A percentile compares a stretch with the other conserved stretches of the same genome.
These are phyloP conservation scores for Botryotinia calthae DNA, from an alignment of 2,329 filamentous ascomycete genomes.

Conservation along the genomic window DNA sequence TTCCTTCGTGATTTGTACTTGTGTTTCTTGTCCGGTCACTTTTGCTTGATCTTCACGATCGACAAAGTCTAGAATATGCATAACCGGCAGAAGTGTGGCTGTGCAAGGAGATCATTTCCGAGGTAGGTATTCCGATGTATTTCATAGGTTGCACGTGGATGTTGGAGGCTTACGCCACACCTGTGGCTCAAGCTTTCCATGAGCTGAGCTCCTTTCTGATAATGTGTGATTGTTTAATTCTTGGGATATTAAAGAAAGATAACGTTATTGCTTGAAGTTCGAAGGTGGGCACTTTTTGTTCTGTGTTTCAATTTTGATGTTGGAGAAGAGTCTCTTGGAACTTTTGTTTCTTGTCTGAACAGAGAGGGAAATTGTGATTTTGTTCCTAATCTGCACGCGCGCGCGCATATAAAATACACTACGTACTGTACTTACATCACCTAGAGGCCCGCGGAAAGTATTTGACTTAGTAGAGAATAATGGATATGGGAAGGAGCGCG, in stretches of 20 bases:
- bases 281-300: background rate
- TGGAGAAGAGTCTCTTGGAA: background rate
- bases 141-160: background rate
- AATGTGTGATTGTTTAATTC: background rate
- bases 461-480: background rate
- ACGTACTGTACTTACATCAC: background rate
- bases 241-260: background rate
- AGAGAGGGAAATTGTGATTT: background rate
- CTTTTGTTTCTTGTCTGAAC: background rate
- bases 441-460: background rate
- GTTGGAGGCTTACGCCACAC: background rate
- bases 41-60: constrained; percentile 1
- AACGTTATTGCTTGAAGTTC: background rate
- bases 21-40: background rate
- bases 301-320: background rate
- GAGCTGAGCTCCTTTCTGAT: constrained; percentile 3
- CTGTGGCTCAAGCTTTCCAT: background rate
- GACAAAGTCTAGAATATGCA: background rate
- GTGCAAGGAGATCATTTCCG: background rate
- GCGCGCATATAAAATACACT: background rate
- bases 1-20: background rate
- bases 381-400: background rate
- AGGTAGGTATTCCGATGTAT: no score
- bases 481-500: background rate
- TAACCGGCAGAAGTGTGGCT: background rate